Conservation (phyloP, 2,329 filamentous ascomycete species). For the Talaromyces islandicus region DNA sequence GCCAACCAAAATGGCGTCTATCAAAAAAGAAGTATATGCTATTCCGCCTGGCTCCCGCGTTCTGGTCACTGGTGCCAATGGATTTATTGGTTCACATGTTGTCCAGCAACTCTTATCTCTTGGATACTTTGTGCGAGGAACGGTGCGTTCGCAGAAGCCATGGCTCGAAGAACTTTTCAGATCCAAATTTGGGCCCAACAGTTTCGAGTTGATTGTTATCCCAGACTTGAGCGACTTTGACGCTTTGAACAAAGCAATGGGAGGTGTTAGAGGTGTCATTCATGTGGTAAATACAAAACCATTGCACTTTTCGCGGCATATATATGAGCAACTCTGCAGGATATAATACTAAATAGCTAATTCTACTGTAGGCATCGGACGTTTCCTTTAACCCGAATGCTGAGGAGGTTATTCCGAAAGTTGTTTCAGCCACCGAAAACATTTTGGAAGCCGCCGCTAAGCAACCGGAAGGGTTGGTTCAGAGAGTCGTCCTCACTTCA, state of each 20-base stretch:
- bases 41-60: slow-evolving; percentile 28
- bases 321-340: background rate
- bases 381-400: slow-evolving; percentile 36
- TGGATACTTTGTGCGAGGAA: slow-evolving; percentile 43
- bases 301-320: background rate
- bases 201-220: slow-evolving; percentile 36
- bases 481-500: slow-evolving; percentile 11
- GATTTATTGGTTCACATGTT: slow-evolving; percentile 41
- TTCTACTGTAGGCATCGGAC: slow-evolving; percentile 12
- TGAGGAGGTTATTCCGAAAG: slow-evolving; percentile 37
- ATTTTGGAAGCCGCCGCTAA: slow-evolving; percentile 26
- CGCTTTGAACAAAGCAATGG: slow-evolving; percentile 36
- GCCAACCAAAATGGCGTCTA: background rate
- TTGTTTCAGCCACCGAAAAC: slow-evolving; percentile 31
- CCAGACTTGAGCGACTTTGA: slow-evolving; percentile 30
- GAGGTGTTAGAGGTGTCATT: slow-evolving; percentile 17
- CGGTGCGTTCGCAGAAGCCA: slow-evolving; percentile 31
- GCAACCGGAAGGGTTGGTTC: background rate
- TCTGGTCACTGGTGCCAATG: slow-evolving; percentile 44
- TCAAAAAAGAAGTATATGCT: background rate
- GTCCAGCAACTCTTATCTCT: slow-evolving; percentile 34
- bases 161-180: slow-evolving; percentile 32
- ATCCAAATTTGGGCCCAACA: slow-evolving; percentile 18
- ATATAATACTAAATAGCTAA: background rate
- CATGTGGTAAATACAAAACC: slow-evolving; percentile 4